phyloP scores from a whole-genome alignment of 768 basidiomycete species.

The Cystofilobasidium macerans region DNA sequence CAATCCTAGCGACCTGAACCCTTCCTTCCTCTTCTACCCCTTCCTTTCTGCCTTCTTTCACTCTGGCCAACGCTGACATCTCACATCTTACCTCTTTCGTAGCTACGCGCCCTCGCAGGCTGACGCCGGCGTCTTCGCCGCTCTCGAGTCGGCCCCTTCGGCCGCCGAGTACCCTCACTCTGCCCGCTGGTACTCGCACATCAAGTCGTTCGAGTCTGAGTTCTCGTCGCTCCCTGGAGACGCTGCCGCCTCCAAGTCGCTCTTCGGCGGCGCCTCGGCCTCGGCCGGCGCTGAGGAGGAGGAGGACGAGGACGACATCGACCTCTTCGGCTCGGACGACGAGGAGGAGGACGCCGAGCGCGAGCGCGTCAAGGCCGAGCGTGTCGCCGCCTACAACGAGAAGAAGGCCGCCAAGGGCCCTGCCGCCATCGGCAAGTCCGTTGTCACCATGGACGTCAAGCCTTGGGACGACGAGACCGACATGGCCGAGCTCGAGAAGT shows the following conservation, averaged over 20 bases:
- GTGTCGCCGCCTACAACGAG: slow-evolving; percentile 81
- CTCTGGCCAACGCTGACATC: background rate
- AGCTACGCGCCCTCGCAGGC: slow-evolving; percentile 90
- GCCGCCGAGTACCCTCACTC: slow-evolving; percentile 58
- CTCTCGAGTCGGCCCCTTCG: slow-evolving; percentile 55
- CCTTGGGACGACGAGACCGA: slow-evolving; percentile 58
- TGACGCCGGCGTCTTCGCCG: slow-evolving; percentile 82
- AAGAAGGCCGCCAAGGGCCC: slow-evolving; percentile 54
- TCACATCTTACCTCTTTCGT: slow-evolving; percentile 6
- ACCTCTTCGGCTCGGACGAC: slow-evolving; percentile 77
- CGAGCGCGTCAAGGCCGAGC: slow-evolving; percentile 77
- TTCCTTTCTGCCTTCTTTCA: background rate
- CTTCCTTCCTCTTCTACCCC: slow-evolving; percentile 7
- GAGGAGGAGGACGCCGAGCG: slow-evolving; percentile 61
- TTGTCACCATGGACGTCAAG: slow-evolving; percentile 96
- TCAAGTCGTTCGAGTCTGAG: slow-evolving; percentile 53
- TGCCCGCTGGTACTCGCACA: slow-evolving; percentile 88
- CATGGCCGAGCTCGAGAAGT: slow-evolving; percentile 71
- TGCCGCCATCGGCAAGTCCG: slow-evolving; percentile 54
- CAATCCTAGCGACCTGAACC: slow-evolving; percentile 61
- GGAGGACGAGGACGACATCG: slow-evolving; percentile 65
- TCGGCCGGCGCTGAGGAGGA: slow-evolving; percentile 45
- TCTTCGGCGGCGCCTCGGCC: slow-evolving; percentile 48
- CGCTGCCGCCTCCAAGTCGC: slow-evolving; percentile 65
- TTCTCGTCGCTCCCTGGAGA: slow-evolving; percentile 61